Percentiles rank a stretch among this genome's conserved stretches.
These are phyloP conservation scores for Ceratobasidium theobromae DNA, from an alignment of 1,284 basidiomycete genomes.

Conservation along the genomic window DNA sequence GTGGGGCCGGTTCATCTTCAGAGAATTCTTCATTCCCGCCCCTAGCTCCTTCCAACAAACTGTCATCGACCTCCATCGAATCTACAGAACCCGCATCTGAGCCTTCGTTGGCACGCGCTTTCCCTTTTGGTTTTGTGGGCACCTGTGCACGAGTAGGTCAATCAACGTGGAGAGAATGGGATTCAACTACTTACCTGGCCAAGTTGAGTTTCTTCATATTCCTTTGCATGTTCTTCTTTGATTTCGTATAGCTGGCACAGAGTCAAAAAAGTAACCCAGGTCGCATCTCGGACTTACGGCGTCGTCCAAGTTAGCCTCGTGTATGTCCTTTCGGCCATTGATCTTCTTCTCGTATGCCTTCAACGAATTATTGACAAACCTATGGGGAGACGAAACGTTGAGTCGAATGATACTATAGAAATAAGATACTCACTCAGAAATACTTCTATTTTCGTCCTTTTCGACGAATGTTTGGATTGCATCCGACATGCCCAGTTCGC, in stretches of 20 bases:
- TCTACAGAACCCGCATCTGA: slow-evolving; percentile 65
- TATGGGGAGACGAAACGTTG: not conserved
- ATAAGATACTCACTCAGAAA: slow-evolving; percentile 66
- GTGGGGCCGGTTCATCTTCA: slow-evolving; percentile 48
- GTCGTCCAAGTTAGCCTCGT: slow-evolving; percentile 74
- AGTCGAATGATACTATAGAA: not conserved
- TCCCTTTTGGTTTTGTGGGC: slow-evolving; percentile 39
- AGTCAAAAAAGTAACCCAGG: not conserved
- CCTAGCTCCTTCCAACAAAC: slow-evolving; percentile 41
- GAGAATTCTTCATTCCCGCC: slow-evolving; percentile 47
- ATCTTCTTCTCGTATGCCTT: slow-evolving; percentile 63
- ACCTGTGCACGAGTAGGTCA: not conserved
- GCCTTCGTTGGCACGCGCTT: slow-evolving; percentile 55
- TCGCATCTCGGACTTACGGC: slow-evolving; percentile 53
- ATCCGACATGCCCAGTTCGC: slow-evolving; percentile 83
- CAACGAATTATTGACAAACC: slow-evolving; percentile 60
- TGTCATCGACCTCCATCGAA: slow-evolving; percentile 75
- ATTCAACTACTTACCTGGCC: slow-evolving; percentile 3
- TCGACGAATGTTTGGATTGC: slow-evolving; percentile 93
- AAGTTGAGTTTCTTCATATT: slow-evolving; percentile 50
- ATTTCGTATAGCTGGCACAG: slow-evolving; percentile 59
- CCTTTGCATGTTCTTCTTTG: slow-evolving; percentile 64
- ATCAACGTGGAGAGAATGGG: slow-evolving; percentile 5
- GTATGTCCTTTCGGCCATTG: slow-evolving; percentile 65
- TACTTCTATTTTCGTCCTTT: slow-evolving; percentile 91